Evolutionary conservation across 306 rosid species (phyloP).

Genomic region (Rosa rugosa): DNA sequence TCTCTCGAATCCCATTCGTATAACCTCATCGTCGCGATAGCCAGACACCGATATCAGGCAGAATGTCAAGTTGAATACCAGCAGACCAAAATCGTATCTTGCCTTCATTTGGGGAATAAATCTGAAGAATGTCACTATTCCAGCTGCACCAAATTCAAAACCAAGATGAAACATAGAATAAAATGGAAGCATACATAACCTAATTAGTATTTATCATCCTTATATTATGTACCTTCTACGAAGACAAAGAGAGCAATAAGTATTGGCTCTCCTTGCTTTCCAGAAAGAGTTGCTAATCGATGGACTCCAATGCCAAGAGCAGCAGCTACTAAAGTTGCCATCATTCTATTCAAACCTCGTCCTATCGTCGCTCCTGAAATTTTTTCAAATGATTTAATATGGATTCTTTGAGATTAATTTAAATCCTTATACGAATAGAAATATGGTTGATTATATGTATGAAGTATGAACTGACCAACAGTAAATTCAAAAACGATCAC

Average conservation of each 20-base stretch:
- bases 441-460: background rate
- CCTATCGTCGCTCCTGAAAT: slow-evolving; percentile 45
- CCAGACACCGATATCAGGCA: slow-evolving; percentile 27
- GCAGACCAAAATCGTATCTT: slow-evolving; percentile 26
- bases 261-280: slow-evolving; percentile 30
- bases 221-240: slow-evolving; percentile 7
- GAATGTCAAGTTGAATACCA: slow-evolving; percentile 25
- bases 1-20: slow-evolving; percentile 16
- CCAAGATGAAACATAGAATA: background rate
- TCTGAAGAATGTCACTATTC: slow-evolving; percentile 20
- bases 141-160: slow-evolving; percentile 13
- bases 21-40: slow-evolving; percentile 23
- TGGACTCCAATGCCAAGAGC: slow-evolving; percentile 34
- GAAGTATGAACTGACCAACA: slow-evolving; percentile 22
- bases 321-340: slow-evolving; percentile 37
- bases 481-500: slow-evolving; percentile 31
- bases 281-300: slow-evolving; percentile 34
- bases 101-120: slow-evolving; percentile 31
- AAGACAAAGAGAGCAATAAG: slow-evolving; percentile 26
- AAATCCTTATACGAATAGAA: background rate
- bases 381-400: background rate
- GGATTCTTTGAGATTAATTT: background rate
- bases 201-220: background rate
- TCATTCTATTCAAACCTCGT: slow-evolving; percentile 36
- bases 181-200: background rate